These are phyloP conservation scores for Nemania sp. DNA, from an alignment of 2,329 filamentous ascomycete genomes.

Conservation along the genomic window DNA sequence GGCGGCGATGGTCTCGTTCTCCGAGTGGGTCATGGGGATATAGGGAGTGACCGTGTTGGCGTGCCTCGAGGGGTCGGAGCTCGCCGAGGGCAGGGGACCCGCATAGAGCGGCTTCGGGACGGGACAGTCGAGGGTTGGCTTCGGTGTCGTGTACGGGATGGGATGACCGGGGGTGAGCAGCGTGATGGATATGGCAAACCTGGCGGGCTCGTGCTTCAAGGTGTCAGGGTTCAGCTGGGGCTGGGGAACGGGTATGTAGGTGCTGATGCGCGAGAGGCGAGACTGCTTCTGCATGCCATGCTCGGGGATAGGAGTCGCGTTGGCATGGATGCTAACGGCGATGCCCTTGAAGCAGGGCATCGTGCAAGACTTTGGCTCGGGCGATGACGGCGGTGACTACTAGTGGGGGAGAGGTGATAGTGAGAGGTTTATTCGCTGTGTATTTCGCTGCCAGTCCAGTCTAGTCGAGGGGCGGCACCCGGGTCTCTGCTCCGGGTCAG, in stretches of 20 bases:
- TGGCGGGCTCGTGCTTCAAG: conserved; percentile 86
- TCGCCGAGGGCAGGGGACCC: conserved; percentile 66
- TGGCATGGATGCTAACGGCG: conserved; percentile 92
- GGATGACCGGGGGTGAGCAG: conserved; percentile 85
- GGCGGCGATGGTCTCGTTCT: conserved; percentile 95
- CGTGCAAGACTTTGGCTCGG: conserved; percentile 37
- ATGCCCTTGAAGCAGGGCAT: conserved; percentile 99
- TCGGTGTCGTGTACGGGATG: conserved; percentile 91
- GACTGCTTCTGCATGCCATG: conserved; percentile 95
- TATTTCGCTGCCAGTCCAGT: neutral
- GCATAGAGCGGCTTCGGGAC: conserved; percentile 83
- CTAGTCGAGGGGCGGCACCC: neutral
- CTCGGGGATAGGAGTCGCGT: conserved; percentile 81
- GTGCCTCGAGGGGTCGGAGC: conserved; percentile 52
- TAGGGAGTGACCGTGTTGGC: conserved; percentile 75
- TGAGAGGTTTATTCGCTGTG: too few species aligned
- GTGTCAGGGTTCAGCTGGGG: conserved; percentile 73
- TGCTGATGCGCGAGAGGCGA: conserved; percentile 88
- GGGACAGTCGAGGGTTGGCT: conserved; percentile 75
- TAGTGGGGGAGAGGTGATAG: neutral
- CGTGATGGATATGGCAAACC: conserved; percentile 97
- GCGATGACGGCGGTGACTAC: neutral
- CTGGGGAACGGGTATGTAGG: conserved; percentile 94
- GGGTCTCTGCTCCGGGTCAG: neutral
- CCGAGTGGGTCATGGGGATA: conserved; percentile 86